Percentiles rank a stretch among this genome's conserved stretches.
These are phyloP conservation scores for Aegilops speltoides DNA, from an alignment of 176 grass and related monocot species.

Conservation along the genomic window DNA sequence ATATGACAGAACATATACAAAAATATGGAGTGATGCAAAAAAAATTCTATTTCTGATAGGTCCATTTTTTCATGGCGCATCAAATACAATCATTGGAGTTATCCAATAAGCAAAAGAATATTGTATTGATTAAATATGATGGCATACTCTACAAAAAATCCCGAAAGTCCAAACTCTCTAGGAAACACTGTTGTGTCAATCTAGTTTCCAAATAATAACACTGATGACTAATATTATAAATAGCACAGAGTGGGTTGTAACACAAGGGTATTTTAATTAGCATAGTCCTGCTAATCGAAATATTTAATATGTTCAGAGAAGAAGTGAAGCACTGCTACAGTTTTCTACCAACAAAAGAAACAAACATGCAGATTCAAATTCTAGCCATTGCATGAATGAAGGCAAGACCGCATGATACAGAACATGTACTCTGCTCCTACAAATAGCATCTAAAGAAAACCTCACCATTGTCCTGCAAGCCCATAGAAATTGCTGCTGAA, in stretches of 20 bases:
- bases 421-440: not conserved
- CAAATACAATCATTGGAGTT: constrained; percentile 23
- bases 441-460: constrained; percentile 19
- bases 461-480: constrained; percentile 50
- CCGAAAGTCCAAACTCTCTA: constrained; percentile 3
- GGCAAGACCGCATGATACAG: not conserved
- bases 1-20: constrained; percentile 8
- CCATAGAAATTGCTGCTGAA: constrained; percentile 29
- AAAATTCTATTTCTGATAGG: not conserved
- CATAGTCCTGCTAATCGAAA: not conserved
- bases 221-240: not conserved
- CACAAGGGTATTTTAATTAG: not conserved
- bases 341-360: constrained; percentile 1
- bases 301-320: not conserved
- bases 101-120: constrained; percentile 3
- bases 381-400: constrained; percentile 12
- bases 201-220: not conserved
- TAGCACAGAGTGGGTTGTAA: not conserved
- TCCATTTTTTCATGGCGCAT: not conserved
- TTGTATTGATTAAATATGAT: constrained; percentile 14
- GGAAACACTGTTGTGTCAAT: constrained; percentile 10
- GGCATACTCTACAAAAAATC: not conserved
- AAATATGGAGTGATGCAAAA: constrained; percentile 17
- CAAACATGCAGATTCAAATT: not conserved
- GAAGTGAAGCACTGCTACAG: not conserved